Percentiles rank a stretch among this genome's conserved stretches.
These are phyloP conservation scores for Saturnispora diversa DNA, from an alignment of 805 yeast species.

Conservation along the genomic window DNA sequence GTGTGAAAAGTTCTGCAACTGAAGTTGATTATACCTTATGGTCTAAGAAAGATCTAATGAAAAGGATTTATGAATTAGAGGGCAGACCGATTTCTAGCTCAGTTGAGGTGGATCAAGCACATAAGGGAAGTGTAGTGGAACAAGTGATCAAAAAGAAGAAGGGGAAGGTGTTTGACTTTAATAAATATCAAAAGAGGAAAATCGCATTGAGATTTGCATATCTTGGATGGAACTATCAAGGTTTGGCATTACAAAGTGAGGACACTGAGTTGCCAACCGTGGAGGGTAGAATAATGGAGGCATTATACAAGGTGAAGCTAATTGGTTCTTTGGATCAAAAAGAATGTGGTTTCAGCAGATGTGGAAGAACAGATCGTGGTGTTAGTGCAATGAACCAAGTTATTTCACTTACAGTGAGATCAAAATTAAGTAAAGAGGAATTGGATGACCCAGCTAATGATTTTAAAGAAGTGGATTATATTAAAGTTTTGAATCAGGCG, in stretches of 20 bases:
- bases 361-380: slow-evolving; percentile 95
- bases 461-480: slow-evolving; percentile 63
- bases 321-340: slow-evolving; percentile 52
- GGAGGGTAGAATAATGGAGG: slow-evolving; percentile 67
- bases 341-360: slow-evolving; percentile 70
- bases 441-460: slow-evolving; percentile 53
- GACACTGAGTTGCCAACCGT: slow-evolving; percentile 79
- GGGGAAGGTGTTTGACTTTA: slow-evolving; percentile 52
- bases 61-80: slow-evolving; percentile 51
- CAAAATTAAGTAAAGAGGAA: slow-evolving; percentile 54
- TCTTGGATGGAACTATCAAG: slow-evolving; percentile 91
- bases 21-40: slow-evolving; percentile 43
- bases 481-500: slow-evolving; percentile 63
- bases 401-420: slow-evolving; percentile 68
- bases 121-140: background rate
- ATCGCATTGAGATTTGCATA: slow-evolving; percentile 82
- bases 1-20: background rate
- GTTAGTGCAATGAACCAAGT: slow-evolving; percentile 97
- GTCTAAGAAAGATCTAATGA: slow-evolving; percentile 59
- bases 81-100: slow-evolving; percentile 6
- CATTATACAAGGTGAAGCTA: slow-evolving; percentile 57
- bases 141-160: slow-evolving; percentile 16
- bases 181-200: slow-evolving; percentile 52
- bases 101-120: background rate
- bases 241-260: slow-evolving; percentile 74